These are phyloP conservation scores for Phytophthora constricta DNA, from an alignment of 352 stramenopile species.

Conservation along the genomic window DNA sequence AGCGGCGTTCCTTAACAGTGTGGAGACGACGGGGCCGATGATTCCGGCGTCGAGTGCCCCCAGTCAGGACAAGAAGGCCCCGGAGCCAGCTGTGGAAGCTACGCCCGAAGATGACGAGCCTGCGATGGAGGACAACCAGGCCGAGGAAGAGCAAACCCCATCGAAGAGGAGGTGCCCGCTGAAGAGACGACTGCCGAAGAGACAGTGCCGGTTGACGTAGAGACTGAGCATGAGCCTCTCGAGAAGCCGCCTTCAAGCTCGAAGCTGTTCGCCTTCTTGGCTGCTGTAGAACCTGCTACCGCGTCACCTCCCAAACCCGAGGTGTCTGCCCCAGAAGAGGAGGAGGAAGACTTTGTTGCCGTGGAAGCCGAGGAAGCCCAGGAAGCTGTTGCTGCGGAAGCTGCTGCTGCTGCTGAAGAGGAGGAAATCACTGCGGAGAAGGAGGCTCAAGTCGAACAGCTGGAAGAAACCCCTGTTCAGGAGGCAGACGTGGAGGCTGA, in stretches of 20 bases:
- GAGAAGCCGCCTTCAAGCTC: conserved; percentile 41
- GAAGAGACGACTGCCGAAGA: conserved; percentile 12
- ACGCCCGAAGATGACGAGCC: conserved; percentile 25
- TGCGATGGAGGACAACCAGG: conserved; percentile 38
- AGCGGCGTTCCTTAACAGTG: conserved; percentile 69
- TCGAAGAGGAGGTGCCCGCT: conserved; percentile 21
- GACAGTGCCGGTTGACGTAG: conserved; percentile 16
- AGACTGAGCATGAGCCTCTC: conserved; percentile 22
- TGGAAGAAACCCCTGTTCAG: too few species aligned
- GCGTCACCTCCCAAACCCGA: conserved; percentile 7
- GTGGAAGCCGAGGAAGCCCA: conserved; percentile 41
- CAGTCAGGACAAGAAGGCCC: conserved; percentile 20
- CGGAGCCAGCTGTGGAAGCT: conserved; percentile 29
- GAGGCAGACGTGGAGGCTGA: conserved; percentile 21
- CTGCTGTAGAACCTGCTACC: conserved; percentile 44
- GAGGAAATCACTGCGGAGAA: conserved; percentile 37
- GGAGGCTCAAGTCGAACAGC: conserved; percentile 16
- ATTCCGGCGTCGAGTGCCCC: conserved; percentile 22
- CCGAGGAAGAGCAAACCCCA: conserved; percentile 25
- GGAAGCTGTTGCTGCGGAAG: conserved; percentile 30
- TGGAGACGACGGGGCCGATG: conserved; percentile 37
- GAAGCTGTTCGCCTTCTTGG: conserved; percentile 66
- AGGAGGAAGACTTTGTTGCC: conserved; percentile 32
- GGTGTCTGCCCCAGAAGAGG: conserved; percentile 14
- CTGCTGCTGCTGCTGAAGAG: not conserved